These are phyloP conservation scores for Suillus discolor DNA, from an alignment of 768 basidiomycete genomes.

Conservation along the genomic window DNA sequence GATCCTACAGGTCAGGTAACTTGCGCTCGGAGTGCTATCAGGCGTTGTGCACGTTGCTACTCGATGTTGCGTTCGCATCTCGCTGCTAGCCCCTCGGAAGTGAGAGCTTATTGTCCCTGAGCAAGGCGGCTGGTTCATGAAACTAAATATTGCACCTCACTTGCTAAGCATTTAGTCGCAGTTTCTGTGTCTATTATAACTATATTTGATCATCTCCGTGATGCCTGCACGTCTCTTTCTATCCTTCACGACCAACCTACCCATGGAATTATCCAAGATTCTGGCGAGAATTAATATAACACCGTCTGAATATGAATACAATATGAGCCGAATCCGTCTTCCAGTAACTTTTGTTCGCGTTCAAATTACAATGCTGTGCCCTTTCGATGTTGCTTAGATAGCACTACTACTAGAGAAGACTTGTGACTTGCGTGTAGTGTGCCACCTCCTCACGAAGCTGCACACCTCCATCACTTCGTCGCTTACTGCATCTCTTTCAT, in stretches of 20 bases:
- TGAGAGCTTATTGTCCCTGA: neutral
- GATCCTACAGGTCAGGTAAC: neutral
- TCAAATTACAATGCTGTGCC: conserved; percentile 2
- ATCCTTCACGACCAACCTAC: neutral
- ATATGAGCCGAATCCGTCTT: neutral
- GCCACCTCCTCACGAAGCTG: neutral
- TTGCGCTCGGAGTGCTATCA: neutral
- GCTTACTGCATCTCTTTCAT: neutral
- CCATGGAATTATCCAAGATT: neutral
- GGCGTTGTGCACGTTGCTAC: neutral
- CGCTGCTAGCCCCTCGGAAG: neutral
- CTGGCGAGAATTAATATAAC: neutral
- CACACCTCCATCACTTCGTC: neutral
- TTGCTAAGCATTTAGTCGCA: neutral
- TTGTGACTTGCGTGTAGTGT: neutral
- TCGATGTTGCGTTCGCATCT: neutral
- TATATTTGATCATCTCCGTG: neutral
- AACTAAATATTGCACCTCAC: neutral
- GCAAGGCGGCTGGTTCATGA: neutral
- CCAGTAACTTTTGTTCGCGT: neutral
- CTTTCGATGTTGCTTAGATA: neutral
- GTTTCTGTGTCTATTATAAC: neutral
- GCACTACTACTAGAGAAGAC: neutral
- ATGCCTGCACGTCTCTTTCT: neutral
- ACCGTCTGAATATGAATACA: neutral